These are phyloP conservation scores for Bipolaris oryzae DNA, from an alignment of 2,329 filamentous ascomycete species.

Conservation along the genomic window DNA sequence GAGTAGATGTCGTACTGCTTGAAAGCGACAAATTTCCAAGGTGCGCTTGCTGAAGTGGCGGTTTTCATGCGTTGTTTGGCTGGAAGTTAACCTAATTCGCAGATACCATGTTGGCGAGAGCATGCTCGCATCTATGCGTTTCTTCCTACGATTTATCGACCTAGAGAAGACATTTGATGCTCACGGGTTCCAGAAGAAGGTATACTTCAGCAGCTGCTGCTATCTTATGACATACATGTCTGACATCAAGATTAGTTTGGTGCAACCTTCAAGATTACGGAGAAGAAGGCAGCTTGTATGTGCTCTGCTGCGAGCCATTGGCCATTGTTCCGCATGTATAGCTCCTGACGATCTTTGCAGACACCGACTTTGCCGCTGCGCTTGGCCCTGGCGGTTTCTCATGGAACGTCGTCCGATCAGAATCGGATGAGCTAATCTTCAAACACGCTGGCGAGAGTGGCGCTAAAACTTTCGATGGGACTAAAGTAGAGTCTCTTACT, in stretches of 20 bases:
- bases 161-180: conserved; percentile 19
- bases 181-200: conserved; percentile 23
- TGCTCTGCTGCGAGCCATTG: no score
- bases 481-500: not conserved
- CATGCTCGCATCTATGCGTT: conserved; percentile 21
- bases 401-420: conserved; percentile 41
- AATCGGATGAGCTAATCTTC: conserved; percentile 39
- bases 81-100: not conserved
- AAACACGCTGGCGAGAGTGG: conserved; percentile 34
- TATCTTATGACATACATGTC: not conserved
- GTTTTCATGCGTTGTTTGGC: not conserved
- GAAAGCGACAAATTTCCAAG: conserved; percentile 49
- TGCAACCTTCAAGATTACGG: conserved; percentile 20
- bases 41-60: not conserved
- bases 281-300: conserved; percentile 15
- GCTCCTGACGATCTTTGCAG: not conserved
- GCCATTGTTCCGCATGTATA: no score
- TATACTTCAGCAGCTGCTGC: not conserved
- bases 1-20: conserved; percentile 53
- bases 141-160: conserved; percentile 22
- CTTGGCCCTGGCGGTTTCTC: conserved; percentile 26
- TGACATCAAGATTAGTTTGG: not conserved
- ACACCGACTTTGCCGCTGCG: conserved; percentile 33
- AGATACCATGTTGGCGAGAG: conserved; percentile 17
- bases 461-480: conserved; percentile 17